Percentiles rank a stretch among this genome's conserved stretches.
phyloP scores from a whole-genome alignment of 257 asterid genomes.

The Nicotiana sylvestris region DNA sequence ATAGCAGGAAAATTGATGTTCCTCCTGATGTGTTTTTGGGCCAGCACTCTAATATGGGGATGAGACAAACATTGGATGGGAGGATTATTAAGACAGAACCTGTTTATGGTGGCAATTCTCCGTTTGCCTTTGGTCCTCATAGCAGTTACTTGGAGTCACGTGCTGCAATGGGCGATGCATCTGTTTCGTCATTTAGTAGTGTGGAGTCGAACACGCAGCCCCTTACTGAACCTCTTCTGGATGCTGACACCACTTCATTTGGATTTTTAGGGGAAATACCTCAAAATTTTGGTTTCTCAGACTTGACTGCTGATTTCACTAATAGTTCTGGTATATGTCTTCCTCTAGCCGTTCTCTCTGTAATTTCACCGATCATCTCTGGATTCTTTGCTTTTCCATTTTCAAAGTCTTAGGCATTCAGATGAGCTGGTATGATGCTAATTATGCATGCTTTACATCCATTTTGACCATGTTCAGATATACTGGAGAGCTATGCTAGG shows the following conservation, averaged over 20 bases:
- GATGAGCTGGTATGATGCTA: slow-evolving; percentile 1
- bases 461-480: slow-evolving; percentile 37
- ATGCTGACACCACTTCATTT: slow-evolving; percentile 53
- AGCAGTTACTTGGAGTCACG: slow-evolving; percentile 54
- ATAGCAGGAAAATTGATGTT: slow-evolving; percentile 38
- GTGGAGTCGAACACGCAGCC: slow-evolving; percentile 61
- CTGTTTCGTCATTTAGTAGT: slow-evolving; percentile 58
- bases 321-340: slow-evolving; percentile 38
- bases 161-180: slow-evolving; percentile 56
- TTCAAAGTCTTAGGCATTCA: background rate
- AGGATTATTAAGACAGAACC: slow-evolving; percentile 54
- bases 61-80: slow-evolving; percentile 44
- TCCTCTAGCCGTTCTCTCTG: slow-evolving; percentile 8
- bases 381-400: background rate
- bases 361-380: background rate
- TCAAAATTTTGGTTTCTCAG: slow-evolving; percentile 47
- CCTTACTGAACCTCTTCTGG: slow-evolving; percentile 48
- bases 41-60: slow-evolving; percentile 46
- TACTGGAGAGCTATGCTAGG: slow-evolving; percentile 59
- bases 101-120: slow-evolving; percentile 49
- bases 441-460: background rate
- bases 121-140: slow-evolving; percentile 48
- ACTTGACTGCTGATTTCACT: slow-evolving; percentile 49
- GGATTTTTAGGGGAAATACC: slow-evolving; percentile 54
- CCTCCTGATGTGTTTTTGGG: slow-evolving; percentile 45